phyloP scores from a whole-genome alignment of 2,329 filamentous ascomycete genomes.

The Alternaria novae-zelandiae region DNA sequence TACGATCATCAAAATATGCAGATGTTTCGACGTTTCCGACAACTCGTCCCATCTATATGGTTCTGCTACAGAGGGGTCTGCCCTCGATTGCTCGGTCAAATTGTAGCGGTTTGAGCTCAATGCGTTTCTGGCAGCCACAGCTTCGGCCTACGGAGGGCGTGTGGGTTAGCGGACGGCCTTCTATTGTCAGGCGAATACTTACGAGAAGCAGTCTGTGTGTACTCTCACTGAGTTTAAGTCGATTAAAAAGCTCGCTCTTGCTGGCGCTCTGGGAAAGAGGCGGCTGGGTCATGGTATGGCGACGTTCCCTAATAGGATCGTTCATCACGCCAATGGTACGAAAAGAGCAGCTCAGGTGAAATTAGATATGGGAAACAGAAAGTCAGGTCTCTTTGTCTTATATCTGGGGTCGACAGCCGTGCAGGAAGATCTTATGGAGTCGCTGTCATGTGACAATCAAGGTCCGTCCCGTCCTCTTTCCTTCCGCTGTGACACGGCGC shows the following conservation, averaged over 20 bases:
- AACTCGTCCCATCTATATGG: conserved; percentile 57
- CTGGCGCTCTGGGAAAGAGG: conserved; percentile 54
- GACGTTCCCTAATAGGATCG: neutral
- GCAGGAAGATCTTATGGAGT: conserved; percentile 8
- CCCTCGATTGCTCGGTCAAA: conserved; percentile 47
- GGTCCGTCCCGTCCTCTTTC: conserved; percentile 25
- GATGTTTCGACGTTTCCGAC: conserved; percentile 56
- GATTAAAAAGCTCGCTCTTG: conserved; percentile 52
- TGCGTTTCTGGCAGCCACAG: conserved; percentile 49
- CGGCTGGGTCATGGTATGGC: conserved; percentile 20
- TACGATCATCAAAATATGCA: conserved; percentile 53
- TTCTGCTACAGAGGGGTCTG: conserved; percentile 35
- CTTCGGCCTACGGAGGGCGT: conserved; percentile 48
- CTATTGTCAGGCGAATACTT: conserved; percentile 10
- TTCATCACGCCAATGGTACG: neutral
- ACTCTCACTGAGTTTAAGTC: conserved; percentile 51
- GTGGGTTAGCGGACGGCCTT: conserved; percentile 10
- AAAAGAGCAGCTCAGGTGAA: neutral
- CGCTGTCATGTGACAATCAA: conserved; percentile 32
- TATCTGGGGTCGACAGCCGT: conserved; percentile 18
- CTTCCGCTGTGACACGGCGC: conserved; percentile 22
- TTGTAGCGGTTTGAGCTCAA: conserved; percentile 50
- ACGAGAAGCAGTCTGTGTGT: conserved; percentile 56
- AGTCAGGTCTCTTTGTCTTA: conserved; percentile 15
- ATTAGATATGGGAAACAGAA: neutral